phyloP scores from a whole-genome alignment of 768 basidiomycete species.

The Lyophyllum decastes region DNA sequence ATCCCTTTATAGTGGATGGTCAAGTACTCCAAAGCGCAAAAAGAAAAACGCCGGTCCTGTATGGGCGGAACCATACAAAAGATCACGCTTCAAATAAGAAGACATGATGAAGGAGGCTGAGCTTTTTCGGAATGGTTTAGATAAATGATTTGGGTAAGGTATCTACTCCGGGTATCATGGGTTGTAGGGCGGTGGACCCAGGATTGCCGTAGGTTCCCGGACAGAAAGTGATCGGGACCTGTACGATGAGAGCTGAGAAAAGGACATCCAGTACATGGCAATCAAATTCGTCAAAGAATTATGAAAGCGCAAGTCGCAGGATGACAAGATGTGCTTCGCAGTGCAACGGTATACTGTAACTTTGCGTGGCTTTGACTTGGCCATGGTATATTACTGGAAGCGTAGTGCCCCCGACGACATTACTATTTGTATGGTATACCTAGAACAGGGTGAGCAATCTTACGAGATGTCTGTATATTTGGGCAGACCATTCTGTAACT shows the following conservation, averaged over 20 bases:
- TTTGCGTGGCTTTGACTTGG: not conserved
- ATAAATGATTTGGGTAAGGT: too few species aligned
- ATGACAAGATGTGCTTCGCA: not conserved
- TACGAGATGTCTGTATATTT: not conserved
- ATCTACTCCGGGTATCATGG: not conserved
- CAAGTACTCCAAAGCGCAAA: not conserved
- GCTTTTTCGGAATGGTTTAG: too few species aligned
- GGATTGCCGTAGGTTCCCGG: not conserved
- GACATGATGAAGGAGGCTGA: not conserved
- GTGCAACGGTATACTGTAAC: not conserved
- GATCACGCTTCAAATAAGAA: not conserved
- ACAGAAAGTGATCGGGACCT: not conserved
- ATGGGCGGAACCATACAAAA: not conserved
- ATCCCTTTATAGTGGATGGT: not conserved
- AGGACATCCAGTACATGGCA: not conserved
- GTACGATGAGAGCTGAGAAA: not conserved
- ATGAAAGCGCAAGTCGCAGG: not conserved
- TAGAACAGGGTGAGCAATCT: constrained; percentile 15
- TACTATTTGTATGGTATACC: constrained; percentile 47
- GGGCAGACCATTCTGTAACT: constrained; percentile 42
- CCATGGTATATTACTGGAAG: not conserved
- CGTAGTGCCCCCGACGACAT: not conserved
- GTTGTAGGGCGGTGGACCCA: not conserved
- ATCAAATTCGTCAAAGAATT: too few species aligned
- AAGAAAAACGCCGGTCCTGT: not conserved